phyloP scores from a whole-genome alignment of 139 green algal genomes.

The Chlorella vulgaris region DNA sequence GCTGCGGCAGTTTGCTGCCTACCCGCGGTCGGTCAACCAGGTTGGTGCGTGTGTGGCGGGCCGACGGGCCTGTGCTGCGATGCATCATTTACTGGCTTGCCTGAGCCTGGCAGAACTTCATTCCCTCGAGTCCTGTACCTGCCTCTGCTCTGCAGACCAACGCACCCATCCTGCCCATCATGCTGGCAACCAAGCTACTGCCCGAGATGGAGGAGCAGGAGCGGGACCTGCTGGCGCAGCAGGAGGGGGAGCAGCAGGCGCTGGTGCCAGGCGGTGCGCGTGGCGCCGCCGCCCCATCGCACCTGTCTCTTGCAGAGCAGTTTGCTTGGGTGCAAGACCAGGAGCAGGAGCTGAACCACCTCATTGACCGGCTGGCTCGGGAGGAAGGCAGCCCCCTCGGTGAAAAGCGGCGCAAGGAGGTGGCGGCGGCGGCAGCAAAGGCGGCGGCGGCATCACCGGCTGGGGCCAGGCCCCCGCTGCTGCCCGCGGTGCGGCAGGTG shows the following conservation, averaged over 20 bases:
- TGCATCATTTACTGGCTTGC: no score
- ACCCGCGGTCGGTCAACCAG: slow-evolving; percentile 54
- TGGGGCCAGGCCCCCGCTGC: background rate
- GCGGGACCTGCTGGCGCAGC: slow-evolving; percentile 11
- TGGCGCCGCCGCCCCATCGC: no score
- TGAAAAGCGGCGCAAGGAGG: slow-evolving; percentile 8
- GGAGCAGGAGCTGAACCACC: slow-evolving; percentile 18
- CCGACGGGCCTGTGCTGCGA: no score
- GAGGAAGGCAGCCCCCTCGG: slow-evolving; percentile 7
- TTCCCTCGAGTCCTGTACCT: background rate
- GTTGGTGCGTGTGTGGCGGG: no score
- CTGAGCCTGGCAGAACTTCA: background rate
- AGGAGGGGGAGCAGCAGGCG: background rate
- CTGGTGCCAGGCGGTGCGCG: background rate
- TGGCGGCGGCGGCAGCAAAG: background rate
- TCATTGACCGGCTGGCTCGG: background rate
- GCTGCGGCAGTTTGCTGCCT: slow-evolving; percentile 49
- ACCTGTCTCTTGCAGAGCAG: slow-evolving; percentile 16
- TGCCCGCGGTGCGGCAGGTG: background rate
- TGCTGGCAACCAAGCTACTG: slow-evolving; percentile 67
- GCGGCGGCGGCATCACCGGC: background rate
- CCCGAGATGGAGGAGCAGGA: slow-evolving; percentile 48
- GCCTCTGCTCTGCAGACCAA: slow-evolving; percentile 19
- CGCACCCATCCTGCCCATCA: slow-evolving; percentile 56
- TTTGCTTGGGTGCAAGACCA: slow-evolving; percentile 30